These are phyloP conservation scores for Zygoascus sp. DNA, from an alignment of 1,139 yeast genomes.

Conservation along the genomic window DNA sequence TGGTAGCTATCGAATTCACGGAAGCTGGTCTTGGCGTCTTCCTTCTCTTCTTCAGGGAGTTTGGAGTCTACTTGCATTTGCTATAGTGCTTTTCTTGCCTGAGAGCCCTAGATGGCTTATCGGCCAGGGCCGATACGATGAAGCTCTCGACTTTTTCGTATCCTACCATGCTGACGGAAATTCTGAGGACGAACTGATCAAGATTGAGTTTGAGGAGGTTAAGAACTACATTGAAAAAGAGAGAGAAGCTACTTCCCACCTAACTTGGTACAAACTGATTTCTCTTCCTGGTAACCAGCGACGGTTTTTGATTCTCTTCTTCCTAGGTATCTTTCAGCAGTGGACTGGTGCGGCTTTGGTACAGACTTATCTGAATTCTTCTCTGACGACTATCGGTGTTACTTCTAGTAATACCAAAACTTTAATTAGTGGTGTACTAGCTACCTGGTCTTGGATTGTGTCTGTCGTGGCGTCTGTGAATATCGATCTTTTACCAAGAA, in stretches of 20 bases:
- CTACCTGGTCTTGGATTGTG: constrained; percentile 7
- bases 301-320: constrained; percentile 10
- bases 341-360: constrained; percentile 17
- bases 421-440: constrained; percentile 1
- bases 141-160: constrained; percentile 39
- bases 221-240: constrained; percentile 15
- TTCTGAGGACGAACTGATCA: constrained; percentile 14
- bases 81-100: constrained; percentile 56
- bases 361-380: constrained; percentile 12
- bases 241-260: constrained; percentile 4
- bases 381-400: constrained; percentile 6
- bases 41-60: constrained; percentile 45
- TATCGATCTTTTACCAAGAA: constrained; percentile 5
- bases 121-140: constrained; percentile 41
- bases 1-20: constrained; percentile 22
- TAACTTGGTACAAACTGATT: not conserved
- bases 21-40: constrained; percentile 40
- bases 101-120: constrained; percentile 67
- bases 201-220: constrained; percentile 18
- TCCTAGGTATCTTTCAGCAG: constrained; percentile 10
- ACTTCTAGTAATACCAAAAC: constrained; percentile 2
- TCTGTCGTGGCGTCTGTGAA: constrained; percentile 7
- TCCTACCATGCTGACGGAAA: constrained; percentile 25
- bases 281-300: constrained; percentile 5
- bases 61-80: constrained; percentile 43